phyloP scores from a whole-genome alignment of 257 asterid species.

The Cinchona pubescens region DNA sequence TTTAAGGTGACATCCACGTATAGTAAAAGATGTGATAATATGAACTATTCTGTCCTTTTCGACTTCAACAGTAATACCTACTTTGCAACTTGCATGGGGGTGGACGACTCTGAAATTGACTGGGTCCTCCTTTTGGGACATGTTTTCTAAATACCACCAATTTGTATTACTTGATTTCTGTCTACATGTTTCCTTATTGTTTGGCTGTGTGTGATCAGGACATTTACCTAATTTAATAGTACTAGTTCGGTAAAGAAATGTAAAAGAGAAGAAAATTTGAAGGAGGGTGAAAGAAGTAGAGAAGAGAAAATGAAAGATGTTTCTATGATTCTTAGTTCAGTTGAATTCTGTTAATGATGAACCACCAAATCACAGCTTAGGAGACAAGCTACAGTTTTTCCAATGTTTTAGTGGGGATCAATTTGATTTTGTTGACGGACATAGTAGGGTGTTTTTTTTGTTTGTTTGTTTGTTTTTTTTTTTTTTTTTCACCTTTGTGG shows the following conservation, averaged over 20 bases:
- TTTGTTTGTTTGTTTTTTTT: too few relatives aligned
- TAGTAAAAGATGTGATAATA: neutral
- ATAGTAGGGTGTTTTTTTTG: too few relatives aligned
- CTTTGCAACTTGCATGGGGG: constrained; percentile 20
- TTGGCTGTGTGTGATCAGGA: neutral
- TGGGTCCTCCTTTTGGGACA: neutral
- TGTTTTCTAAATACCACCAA: neutral
- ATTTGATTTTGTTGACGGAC: too few relatives aligned
- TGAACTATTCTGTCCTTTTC: constrained; percentile 17
- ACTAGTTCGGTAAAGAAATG: neutral
- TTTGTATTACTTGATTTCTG: neutral
- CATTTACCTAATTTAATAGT: neutral
- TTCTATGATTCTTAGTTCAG: too few relatives aligned
- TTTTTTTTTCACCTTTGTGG: too few relatives aligned
- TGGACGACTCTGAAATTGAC: constrained; percentile 9
- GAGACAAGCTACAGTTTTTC: too few relatives aligned
- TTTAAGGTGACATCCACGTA: constrained; percentile 16
- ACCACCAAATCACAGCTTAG: too few relatives aligned
- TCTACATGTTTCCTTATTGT: neutral
- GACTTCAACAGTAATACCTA: neutral
- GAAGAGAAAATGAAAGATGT: neutral
- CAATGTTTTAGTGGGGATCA: too few relatives aligned
- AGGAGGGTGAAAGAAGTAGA: neutral
- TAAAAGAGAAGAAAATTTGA: neutral
- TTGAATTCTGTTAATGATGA: too few relatives aligned